phyloP scores from a whole-genome alignment of 352 stramenopile genomes.

The Phytophthora hibernalis region DNA sequence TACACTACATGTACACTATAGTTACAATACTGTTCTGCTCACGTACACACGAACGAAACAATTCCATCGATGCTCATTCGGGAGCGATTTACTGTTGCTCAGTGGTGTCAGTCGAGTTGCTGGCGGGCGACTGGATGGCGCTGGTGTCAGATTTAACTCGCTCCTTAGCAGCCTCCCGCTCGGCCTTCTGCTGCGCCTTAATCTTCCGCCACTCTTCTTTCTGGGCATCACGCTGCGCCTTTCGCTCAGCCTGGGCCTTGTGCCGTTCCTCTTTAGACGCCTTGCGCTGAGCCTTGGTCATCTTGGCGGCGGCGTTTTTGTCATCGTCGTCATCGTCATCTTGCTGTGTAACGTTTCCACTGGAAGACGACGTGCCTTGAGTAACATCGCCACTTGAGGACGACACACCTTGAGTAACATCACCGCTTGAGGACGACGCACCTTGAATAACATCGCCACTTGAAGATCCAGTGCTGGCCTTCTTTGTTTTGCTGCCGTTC shows the following conservation, averaged over 20 bases:
- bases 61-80: constrained; percentile 10
- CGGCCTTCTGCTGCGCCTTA: constrained; percentile 35
- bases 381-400: constrained; percentile 25
- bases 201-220: constrained; percentile 39
- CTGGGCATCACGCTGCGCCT: constrained; percentile 25
- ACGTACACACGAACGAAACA: constrained; percentile 15
- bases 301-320: constrained; percentile 9
- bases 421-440: constrained; percentile 13
- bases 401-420: constrained; percentile 17
- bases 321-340: constrained; percentile 20
- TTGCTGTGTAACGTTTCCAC: constrained; percentile 21
- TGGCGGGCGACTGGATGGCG: constrained; percentile 23
- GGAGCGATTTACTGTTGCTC: constrained; percentile 15
- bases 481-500: constrained; percentile 1
- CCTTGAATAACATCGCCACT: constrained; percentile 24
- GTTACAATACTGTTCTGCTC: constrained; percentile 2
- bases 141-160: constrained; percentile 27
- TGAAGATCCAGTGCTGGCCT: constrained; percentile 4
- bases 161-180: constrained; percentile 31
- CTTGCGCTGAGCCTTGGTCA: constrained; percentile 23
- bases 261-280: constrained; percentile 32
- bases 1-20: constrained; percentile 23
- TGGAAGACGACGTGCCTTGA: constrained; percentile 22
- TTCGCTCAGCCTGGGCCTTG: constrained; percentile 36
- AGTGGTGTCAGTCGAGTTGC: constrained; percentile 30